Evolutionary conservation across 805 yeast genomes (phyloP).

Genomic region (Starmerella floris): DNA sequence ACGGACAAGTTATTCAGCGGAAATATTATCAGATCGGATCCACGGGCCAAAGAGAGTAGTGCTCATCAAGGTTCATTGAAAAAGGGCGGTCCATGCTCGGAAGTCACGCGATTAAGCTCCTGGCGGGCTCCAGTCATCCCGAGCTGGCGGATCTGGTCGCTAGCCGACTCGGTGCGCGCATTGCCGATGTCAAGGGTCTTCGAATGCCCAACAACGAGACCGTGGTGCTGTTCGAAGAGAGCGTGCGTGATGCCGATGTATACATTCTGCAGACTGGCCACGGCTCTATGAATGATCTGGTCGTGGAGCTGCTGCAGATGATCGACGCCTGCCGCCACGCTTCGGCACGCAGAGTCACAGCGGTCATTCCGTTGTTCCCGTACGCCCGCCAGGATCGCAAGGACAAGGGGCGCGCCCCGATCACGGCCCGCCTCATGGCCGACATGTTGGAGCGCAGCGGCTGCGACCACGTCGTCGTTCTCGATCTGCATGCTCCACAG

Average conservation of each 20-base stretch:
- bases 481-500: conserved; percentile 96
- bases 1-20: neutral
- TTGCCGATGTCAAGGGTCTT: conserved; percentile 66
- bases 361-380: conserved; percentile 89
- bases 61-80: too few relatives aligned
- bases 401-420: conserved; percentile 91
- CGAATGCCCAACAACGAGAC: conserved; percentile 83
- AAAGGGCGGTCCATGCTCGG: conserved; percentile 10
- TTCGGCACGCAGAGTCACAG: conserved; percentile 85
- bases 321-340: conserved; percentile 94
- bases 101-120: conserved; percentile 34
- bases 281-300: conserved; percentile 71
- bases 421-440: conserved; percentile 88
- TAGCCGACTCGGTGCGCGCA: conserved; percentile 45
- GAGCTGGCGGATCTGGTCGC: conserved; percentile 66
- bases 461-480: conserved; percentile 86
- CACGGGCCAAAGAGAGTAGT: too few relatives aligned
- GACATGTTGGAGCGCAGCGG: conserved; percentile 87
- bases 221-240: conserved; percentile 74
- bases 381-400: conserved; percentile 96
- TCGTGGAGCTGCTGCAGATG: conserved; percentile 79
- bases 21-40: neutral
- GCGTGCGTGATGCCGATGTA: conserved; percentile 83
- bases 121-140: conserved; percentile 74
- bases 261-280: conserved; percentile 75